Evolutionary conservation across 2,329 filamentous ascomycete genomes (phyloP), one percentile per base, ranked within the genome.

Genomic region (Aureobasidium vineae): DNA sequence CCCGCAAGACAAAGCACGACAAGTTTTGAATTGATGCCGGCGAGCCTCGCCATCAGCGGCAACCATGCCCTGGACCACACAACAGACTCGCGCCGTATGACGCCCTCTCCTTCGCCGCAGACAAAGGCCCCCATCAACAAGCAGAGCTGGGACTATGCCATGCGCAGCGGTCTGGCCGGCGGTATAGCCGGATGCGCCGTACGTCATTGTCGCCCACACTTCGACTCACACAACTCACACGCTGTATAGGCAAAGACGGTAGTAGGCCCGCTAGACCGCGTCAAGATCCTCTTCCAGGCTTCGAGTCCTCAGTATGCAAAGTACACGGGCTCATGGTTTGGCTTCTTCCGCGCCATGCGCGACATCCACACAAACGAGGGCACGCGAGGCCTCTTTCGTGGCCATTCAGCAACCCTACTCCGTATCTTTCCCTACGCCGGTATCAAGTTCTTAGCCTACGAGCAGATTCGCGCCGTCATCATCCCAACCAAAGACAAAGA

Each of bases 271-370:
- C 90, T 99, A 70, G 95, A 99, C 79, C 89, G 95, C 71, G 95
- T 99, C 74, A 99, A 99, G 80, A 99, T 99, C 75, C 89, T 99
- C 66, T 98, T 99, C 80, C 95, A 99, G 77, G 90, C 95, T 63
- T 92, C 90, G 74, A 97, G 95, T 74, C 95, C 95, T 3, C 89
- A 95, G 71, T 99, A 97, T 76, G 86, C 90, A 64, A 97, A 96
- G 79, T 99, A 98, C 76, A 88, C 91, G 1, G 91, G 92, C 47
- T 92, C 90, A 49, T 97, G 93, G 90, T 85, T 86, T 66, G 95
- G 95, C 57, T 87, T 96, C 23, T 85, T 86, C n/a, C 84, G 84
- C 21, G 93, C 95, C 31, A 90, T 98, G 78, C 85, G 85, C 71
- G 90, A 93, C 72, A 98, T 99, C 69, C 91, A 95, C 72, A 80